A percentile compares a stretch with the other conserved stretches of the same genome.
phyloP scores from a whole-genome alignment of 495 filamentous ascomycete genomes.

The Penicillium cinerascens region DNA sequence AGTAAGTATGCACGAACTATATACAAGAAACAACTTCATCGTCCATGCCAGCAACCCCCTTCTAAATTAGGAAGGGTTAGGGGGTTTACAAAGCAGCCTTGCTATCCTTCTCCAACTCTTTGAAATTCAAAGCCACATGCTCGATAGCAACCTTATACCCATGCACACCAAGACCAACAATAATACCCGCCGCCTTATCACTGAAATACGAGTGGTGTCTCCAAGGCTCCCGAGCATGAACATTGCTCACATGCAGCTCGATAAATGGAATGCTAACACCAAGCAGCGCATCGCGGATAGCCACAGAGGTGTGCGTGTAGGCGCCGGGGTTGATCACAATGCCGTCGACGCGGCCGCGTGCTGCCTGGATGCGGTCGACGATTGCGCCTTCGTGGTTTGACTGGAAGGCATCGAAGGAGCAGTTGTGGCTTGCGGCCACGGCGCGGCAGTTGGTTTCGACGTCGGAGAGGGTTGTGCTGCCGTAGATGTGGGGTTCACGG shows the following conservation, averaged over 20 bases:
- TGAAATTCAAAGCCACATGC: conserved; percentile 49
- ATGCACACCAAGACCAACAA: conserved; percentile 64
- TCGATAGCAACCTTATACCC: conserved; percentile 69
- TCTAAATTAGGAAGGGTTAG: too few species aligned
- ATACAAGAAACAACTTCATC: neutral
- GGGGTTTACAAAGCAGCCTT: conserved; percentile 21
- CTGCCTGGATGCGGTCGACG: conserved; percentile 57
- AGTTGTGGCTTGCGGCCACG: conserved; percentile 40
- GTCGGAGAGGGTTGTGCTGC: conserved; percentile 58
- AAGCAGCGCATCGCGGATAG: conserved; percentile 62
- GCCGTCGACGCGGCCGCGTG: conserved; percentile 49
- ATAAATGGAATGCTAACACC: conserved; percentile 65
- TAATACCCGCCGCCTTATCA: conserved; percentile 66
- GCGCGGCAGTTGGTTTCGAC: conserved; percentile 44
- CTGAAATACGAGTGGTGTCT: conserved; percentile 63
- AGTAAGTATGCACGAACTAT: conserved; percentile 3
- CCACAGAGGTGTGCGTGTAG: conserved; percentile 65
- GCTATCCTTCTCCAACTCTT: conserved; percentile 31
- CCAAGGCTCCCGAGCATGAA: conserved; percentile 62
- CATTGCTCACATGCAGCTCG: conserved; percentile 67
- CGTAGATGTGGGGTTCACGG: conserved; percentile 68
- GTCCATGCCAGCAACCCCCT: too few species aligned
- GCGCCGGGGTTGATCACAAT: conserved; percentile 71
- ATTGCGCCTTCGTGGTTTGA: conserved; percentile 67
- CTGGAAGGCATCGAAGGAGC: conserved; percentile 53